Evolutionary conservation across 768 basidiomycete species (phyloP).

Genomic region (Mycena epipterygia): DNA sequence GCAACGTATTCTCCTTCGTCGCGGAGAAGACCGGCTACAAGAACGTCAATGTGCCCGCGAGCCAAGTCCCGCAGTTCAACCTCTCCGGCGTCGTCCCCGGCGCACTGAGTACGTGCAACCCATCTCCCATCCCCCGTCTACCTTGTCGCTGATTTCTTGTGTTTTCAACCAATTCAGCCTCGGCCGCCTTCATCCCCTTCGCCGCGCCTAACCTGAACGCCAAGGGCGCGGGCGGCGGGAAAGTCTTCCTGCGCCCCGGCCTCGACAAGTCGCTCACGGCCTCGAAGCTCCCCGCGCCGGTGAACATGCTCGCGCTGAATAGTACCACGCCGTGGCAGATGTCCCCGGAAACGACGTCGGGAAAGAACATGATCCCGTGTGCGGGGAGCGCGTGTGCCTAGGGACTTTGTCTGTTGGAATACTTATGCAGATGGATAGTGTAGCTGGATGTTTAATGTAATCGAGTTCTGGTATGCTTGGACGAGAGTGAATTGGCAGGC

Average conservation of each 20-base stretch:
- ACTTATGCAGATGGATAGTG: too few relatives aligned
- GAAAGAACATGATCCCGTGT: slow-evolving; percentile 7
- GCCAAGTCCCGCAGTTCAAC: not conserved
- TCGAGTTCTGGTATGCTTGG: too few relatives aligned
- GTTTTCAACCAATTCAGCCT: not conserved
- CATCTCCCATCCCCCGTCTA: not conserved
- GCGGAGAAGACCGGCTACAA: slow-evolving; percentile 4
- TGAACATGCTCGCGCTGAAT: not conserved
- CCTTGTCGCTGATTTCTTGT: not conserved
- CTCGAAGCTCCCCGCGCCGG: not conserved
- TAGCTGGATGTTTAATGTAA: too few relatives aligned
- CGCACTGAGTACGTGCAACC: not conserved
- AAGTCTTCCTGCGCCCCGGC: not conserved
- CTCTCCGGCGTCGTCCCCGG: not conserved
- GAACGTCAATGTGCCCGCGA: not conserved
- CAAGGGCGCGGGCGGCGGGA: not conserved
- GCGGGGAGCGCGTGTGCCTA: not conserved
- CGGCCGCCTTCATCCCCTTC: slow-evolving; percentile 18
- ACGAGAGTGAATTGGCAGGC: too few relatives aligned
- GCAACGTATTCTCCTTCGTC: slow-evolving; percentile 15
- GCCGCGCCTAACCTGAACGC: slow-evolving; percentile 4
- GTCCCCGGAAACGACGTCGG: slow-evolving; percentile 9
- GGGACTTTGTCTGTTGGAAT: too few relatives aligned
- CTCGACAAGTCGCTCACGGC: not conserved
- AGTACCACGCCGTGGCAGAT: slow-evolving; percentile 17